Evolutionary conservation across 176 grass and related monocot genomes (phyloP).

Genomic region (Urochloa ruziziensis): DNA sequence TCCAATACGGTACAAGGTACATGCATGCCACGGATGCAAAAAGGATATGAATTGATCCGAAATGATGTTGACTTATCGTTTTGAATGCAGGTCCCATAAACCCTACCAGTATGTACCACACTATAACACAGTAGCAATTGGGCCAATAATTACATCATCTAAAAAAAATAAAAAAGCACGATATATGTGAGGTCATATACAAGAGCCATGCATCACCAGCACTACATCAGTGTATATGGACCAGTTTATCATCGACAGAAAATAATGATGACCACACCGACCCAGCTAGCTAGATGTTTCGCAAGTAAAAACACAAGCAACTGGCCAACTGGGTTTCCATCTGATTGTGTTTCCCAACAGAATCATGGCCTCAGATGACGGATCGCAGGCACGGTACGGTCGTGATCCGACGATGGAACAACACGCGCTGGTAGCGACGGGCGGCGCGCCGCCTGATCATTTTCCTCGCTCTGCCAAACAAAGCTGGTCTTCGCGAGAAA

Average conservation of each 20-base stretch:
- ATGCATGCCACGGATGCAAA: no score
- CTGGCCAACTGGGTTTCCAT: neutral
- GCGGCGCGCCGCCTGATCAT: neutral
- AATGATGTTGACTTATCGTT: neutral
- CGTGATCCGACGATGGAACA: slow-evolving; percentile 15
- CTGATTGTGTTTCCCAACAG: neutral
- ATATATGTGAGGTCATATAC: no score
- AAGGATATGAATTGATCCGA: neutral
- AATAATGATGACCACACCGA: neutral
- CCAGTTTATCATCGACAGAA: neutral
- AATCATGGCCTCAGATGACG: neutral
- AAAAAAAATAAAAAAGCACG: neutral
- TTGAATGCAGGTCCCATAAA: neutral
- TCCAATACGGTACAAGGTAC: neutral
- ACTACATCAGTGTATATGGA: neutral
- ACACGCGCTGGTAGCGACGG: neutral
- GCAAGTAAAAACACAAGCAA: neutral
- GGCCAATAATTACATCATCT: neutral
- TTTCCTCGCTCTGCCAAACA: neutral
- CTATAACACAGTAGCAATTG: neutral
- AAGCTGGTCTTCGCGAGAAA: neutral
- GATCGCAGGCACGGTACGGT: neutral
- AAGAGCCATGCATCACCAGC: no score
- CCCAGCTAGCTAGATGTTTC: neutral
- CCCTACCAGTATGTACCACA: neutral